phyloP scores from a whole-genome alignment of 306 rosid species.

The Quercus aquifolioides region DNA sequence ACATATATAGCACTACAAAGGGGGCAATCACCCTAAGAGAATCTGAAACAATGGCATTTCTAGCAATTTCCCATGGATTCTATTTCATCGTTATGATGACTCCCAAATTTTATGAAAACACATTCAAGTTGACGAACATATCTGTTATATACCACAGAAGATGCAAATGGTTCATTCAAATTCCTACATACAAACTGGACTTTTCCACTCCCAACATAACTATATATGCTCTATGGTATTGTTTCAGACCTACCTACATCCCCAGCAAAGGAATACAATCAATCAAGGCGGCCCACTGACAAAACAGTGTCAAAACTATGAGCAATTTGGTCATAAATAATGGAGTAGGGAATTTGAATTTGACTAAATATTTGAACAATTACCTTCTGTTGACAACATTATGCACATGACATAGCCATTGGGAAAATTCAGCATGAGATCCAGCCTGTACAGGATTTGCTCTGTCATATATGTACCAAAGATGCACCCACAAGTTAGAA shows the following conservation, averaged over 20 bases:
- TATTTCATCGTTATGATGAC: background rate
- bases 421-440: conserved; percentile 73
- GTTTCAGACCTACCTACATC: background rate
- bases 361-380: background rate
- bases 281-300: background rate
- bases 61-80: background rate
- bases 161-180: background rate
- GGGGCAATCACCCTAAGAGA: too few relatives aligned
- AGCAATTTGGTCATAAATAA: background rate
- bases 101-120: background rate
- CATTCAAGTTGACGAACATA: background rate
- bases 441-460: conserved; percentile 80
- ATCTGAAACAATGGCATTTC: too few relatives aligned
- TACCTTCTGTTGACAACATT: conserved; percentile 87
- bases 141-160: background rate
- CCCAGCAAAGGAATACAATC: background rate
- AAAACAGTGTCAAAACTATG: background rate
- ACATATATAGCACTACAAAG: too few relatives aligned
- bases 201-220: too few relatives aligned
- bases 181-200: background rate
- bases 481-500: background rate
- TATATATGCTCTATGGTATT: background rate
- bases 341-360: background rate
- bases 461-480: conserved; percentile 43
- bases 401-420: conserved; percentile 81